Base-by-base conservation (phyloP, 2,329 filamentous ascomycete genomes). In the Lachnellula subtilissima region DNA sequence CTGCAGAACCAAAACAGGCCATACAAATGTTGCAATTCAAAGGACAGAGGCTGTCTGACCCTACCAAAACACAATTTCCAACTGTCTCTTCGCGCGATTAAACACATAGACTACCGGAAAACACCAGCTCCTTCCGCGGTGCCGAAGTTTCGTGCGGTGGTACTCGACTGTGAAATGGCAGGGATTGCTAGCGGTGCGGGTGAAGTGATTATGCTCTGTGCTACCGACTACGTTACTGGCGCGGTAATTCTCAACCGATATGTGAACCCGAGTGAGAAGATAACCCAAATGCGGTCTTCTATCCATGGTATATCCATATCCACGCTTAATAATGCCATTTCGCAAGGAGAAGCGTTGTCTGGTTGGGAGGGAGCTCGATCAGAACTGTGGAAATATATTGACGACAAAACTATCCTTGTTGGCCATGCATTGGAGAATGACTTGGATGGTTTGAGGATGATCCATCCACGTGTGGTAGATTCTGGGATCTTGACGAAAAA, bases 151-250 rank as follows among this genome's bases (percentile, higher is more conserved):
- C 63, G 47, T 28, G 75, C 72, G 3, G 70, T 80, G 2, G 72
- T 69, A 0, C 61, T 80, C 7, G 77, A 80, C 59, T 79, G 77
- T 56, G 77, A 80, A 62, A 79, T 79, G 76, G 75, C 75, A 5
- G 67, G 64, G 14, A 64, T 75, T 1, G 53, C 40, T 2, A 61
- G 69, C 9, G 67, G 69, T 36, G 62, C 58, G 23, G 50, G 59
- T 40, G 71, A 71, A 56, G 58, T 73, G 3, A 73, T 74, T n/a
- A 70, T 68, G 11, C 51, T 78, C 9, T 71, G 67, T 28, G 74
- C 67, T 7, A 66, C 76, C 37, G 78, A 80, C 63, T 75, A 75
- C 50, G 53, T 80, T 28, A 77, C 75, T 3, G 76, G 76, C 6
- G 71, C 74, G n/a, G 57, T 75, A 2, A 65, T 81, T 15, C 69